These are phyloP conservation scores for Mycena alexandri DNA, from an alignment of 768 basidiomycete species.

Conservation along the genomic window DNA sequence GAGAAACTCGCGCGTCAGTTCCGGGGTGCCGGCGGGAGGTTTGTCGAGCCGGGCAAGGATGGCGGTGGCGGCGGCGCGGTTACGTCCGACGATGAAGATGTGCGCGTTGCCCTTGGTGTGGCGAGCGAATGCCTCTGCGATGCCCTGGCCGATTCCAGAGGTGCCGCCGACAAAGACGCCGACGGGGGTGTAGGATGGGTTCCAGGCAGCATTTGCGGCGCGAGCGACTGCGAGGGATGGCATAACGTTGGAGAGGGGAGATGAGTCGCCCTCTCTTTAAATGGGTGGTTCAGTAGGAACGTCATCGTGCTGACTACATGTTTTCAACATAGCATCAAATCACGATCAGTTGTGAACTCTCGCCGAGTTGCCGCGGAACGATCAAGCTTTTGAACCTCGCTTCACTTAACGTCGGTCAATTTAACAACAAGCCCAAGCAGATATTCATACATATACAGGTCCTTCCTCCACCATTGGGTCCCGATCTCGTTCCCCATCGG, in stretches of 20 bases:
- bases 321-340: too few relatives aligned
- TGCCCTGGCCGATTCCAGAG: conserved; percentile 45
- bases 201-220: conserved; percentile 22
- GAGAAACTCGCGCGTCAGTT: conserved; percentile 14
- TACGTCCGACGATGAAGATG: conserved; percentile 29
- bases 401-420: too few relatives aligned
- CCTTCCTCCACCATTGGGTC: too few relatives aligned
- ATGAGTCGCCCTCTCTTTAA: too few relatives aligned
- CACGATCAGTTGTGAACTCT: too few relatives aligned
- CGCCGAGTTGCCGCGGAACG: too few relatives aligned
- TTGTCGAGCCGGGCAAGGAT: conserved; percentile 12
- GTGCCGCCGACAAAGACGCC: conserved; percentile 27
- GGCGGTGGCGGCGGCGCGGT: conserved; percentile 8
- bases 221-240: background rate
- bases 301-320: too few relatives aligned
- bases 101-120: conserved; percentile 20
- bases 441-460: too few relatives aligned
- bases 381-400: too few relatives aligned
- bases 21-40: conserved; percentile 3
- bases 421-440: too few relatives aligned
- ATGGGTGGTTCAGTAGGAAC: too few relatives aligned
- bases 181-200: conserved; percentile 19
- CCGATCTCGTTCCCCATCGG: too few relatives aligned
- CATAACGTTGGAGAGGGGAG: background rate
- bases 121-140: conserved; percentile 23